Percentiles rank a stretch among this genome's conserved stretches.
These are phyloP conservation scores for Ganoderma lingzhi DNA, from an alignment of 1,284 basidiomycete genomes.

Conservation along the genomic window DNA sequence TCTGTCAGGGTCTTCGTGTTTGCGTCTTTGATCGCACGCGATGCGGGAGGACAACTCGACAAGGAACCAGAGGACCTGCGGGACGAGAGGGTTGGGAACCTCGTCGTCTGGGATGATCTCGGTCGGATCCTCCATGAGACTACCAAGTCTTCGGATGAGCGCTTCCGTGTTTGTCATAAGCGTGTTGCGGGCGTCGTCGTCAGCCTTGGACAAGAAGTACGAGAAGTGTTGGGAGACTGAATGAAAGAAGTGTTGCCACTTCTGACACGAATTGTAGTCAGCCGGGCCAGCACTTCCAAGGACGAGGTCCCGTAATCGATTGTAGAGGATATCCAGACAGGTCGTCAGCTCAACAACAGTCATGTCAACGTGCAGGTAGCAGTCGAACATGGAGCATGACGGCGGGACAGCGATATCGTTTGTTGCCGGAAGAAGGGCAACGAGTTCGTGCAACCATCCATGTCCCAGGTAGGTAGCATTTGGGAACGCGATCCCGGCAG, in stretches of 20 bases:
- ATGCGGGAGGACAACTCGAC: slow-evolving; percentile 64
- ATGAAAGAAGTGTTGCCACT: slow-evolving; percentile 38
- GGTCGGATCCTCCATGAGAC: slow-evolving; percentile 32
- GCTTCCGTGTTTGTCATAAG: slow-evolving; percentile 47
- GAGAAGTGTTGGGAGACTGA: slow-evolving; percentile 37
- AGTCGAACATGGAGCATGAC: slow-evolving; percentile 29
- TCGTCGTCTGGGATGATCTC: slow-evolving; percentile 36
- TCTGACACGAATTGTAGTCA: slow-evolving; percentile 43
- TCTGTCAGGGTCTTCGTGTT: slow-evolving; percentile 35
- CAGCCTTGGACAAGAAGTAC: slow-evolving; percentile 33
- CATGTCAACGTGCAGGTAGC: slow-evolving; percentile 31
- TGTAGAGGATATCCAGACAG: slow-evolving; percentile 33
- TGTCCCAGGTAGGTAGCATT: slow-evolving; percentile 59
- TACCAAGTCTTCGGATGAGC: slow-evolving; percentile 50
- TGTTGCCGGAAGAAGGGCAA: slow-evolving; percentile 20
- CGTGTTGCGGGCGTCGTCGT: slow-evolving; percentile 26
- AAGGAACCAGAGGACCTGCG: slow-evolving; percentile 63
- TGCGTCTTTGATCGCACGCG: slow-evolving; percentile 34
- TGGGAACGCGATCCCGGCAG: slow-evolving; percentile 58
- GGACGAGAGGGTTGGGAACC: slow-evolving; percentile 49
- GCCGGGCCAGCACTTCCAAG: slow-evolving; percentile 46
- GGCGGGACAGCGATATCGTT: slow-evolving; percentile 18
- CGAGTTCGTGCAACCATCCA: slow-evolving; percentile 64
- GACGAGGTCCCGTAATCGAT: slow-evolving; percentile 44
- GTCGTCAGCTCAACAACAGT: slow-evolving; percentile 34